Base-by-base conservation (phyloP, 768 basidiomycete species). In the Calocybe cyanea region DNA sequence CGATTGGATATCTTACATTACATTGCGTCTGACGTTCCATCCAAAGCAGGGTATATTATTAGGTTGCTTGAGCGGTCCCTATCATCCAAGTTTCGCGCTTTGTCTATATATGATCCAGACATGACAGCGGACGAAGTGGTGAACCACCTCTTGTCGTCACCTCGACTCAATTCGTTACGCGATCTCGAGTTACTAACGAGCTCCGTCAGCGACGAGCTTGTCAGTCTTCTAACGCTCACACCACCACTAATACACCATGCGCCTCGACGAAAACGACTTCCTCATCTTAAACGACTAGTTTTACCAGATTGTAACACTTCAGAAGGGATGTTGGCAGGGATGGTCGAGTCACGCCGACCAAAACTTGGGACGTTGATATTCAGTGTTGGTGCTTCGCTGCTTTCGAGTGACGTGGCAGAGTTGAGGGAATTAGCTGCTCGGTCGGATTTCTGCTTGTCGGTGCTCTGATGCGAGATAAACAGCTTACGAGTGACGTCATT, bases 11-110 rank as follows among this genome's bases (percentile, higher is more conserved):
- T 49, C 13, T 5, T 42, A n/a, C 43, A 48, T 7, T 24, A 18
- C 35, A 40, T 18, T 21, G 42, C 28, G 2, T 31, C 21, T 17
- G 17, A 11, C 7, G 20, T 28, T 4, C 34, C 7, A 4, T 8
- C 18, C 21, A 15, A 18, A 13, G 23, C 35, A 28, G 18, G 17
- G 13, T 45, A 45, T 15, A 42, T 50, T 23, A 31, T 32, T 17
- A 41, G 38, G 6, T 41, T 52, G 19, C 44, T 53, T 9, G 24
- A 30, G 7, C 48, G 51, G 11, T 51, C 50, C 2, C 21, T 24
- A 1, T 2, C 18, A 4, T n/a, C 21, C 38, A 13, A 25, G 2
- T 42, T 36, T 23, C 15, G 32, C 9, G 40, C 34, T 4, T 15
- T 52, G 7, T 45, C 23, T 7, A 34, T 52, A 13, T 48, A 42